Percentiles rank a stretch among this genome's conserved stretches.
These are phyloP conservation scores for Podaxis sp. DNA, from an alignment of 768 basidiomycete species.

Conservation along the genomic window DNA sequence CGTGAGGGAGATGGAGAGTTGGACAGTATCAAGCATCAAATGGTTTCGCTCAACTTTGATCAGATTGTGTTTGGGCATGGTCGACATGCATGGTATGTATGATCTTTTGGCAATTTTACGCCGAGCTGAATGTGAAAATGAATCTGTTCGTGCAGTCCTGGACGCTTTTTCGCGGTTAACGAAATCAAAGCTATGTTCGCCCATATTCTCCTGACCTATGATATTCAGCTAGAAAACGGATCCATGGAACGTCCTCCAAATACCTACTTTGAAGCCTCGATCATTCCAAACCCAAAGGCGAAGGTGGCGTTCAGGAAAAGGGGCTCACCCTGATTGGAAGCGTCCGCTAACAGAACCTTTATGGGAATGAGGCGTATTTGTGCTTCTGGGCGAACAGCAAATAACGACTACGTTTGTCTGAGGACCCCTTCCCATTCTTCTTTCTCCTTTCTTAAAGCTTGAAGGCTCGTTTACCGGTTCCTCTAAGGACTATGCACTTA, in stretches of 20 bases:
- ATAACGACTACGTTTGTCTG: too few relatives aligned
- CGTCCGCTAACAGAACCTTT: too few relatives aligned
- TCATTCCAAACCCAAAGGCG: not conserved
- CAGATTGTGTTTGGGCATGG: slow-evolving; percentile 32
- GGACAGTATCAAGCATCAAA: slow-evolving; percentile 24
- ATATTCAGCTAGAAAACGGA: slow-evolving; percentile 26
- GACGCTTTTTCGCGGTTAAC: slow-evolving; percentile 39
- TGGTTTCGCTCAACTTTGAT: slow-evolving; percentile 24
- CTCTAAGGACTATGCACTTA: too few relatives aligned
- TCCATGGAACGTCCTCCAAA: slow-evolving; percentile 3
- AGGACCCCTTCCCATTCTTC: too few relatives aligned
- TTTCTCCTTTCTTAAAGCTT: too few relatives aligned
- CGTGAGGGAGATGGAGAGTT: slow-evolving; percentile 19
- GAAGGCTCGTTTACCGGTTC: too few relatives aligned
- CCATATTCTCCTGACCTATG: slow-evolving; percentile 36
- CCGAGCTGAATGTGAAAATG: not conserved
- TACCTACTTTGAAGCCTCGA: not conserved
- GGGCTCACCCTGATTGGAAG: not conserved
- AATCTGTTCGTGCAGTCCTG: slow-evolving; percentile 25
- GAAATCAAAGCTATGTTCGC: slow-evolving; percentile 37
- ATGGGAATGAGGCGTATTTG: too few relatives aligned
- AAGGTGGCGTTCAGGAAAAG: slow-evolving; percentile 4
- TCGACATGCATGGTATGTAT: slow-evolving; percentile 25
- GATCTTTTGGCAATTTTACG: not conserved
- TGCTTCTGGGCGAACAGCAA: too few relatives aligned